A percentile compares a stretch with the other conserved stretches of the same genome.
Conservation (phyloP, 352 stramenopile genomes). For the Phytophthora foliorum region DNA sequence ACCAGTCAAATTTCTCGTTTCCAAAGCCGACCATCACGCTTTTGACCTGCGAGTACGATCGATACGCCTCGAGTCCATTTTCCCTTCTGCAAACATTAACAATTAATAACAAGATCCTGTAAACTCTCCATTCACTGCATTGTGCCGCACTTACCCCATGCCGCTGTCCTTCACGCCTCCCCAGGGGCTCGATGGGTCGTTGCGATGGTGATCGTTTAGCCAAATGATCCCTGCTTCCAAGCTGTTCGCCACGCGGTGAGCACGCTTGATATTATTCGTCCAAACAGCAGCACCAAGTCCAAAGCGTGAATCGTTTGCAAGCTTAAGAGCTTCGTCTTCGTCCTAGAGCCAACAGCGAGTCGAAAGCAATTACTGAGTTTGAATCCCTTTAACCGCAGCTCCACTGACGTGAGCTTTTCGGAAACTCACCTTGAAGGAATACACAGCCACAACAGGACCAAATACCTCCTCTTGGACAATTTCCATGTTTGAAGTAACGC, state of each 20-base stretch:
- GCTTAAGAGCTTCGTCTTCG: conserved; percentile 76
- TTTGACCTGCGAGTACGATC: conserved; percentile 85
- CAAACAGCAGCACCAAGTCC: conserved; percentile 90
- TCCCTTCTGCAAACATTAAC: conserved; percentile 65
- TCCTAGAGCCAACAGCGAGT: conserved; percentile 38
- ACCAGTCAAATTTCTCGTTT: conserved; percentile 83
- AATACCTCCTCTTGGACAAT: conserved; percentile 93
- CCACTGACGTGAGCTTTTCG: background rate
- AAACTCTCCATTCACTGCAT: background rate
- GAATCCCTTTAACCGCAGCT: background rate
- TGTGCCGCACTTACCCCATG: conserved; percentile 48
- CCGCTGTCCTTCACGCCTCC: conserved; percentile 79
- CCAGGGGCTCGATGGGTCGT: conserved; percentile 70
- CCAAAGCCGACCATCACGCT: conserved; percentile 73
- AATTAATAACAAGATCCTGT: background rate
- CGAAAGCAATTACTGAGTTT: conserved; percentile 32
- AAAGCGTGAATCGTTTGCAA: conserved; percentile 87
- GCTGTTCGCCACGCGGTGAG: conserved; percentile 82
- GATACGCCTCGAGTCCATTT: conserved; percentile 79
- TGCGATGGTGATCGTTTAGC: conserved; percentile 88
- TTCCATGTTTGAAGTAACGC: conserved; percentile 69
- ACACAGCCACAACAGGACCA: conserved; percentile 76
- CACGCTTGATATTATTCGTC: conserved; percentile 80
- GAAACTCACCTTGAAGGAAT: conserved; percentile 45
- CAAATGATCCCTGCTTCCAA: conserved; percentile 93